Percentiles rank a stretch among this genome's conserved stretches.
phyloP scores from a whole-genome alignment of 108 stramenopile species.

The Cyclotella choctawhatcheeana region DNA sequence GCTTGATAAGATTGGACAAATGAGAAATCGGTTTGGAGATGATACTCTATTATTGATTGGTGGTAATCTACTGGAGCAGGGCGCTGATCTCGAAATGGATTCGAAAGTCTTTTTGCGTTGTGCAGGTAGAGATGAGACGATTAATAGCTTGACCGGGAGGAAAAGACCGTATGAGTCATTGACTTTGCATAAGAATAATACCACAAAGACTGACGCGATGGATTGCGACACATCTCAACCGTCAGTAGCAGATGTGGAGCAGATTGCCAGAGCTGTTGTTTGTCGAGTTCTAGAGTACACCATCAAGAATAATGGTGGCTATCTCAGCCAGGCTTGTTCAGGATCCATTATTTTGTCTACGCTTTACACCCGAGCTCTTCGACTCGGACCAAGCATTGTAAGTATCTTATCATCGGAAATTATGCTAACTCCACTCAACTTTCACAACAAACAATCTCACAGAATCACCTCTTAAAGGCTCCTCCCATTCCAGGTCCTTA shows the following conservation, averaged over 20 bases:
- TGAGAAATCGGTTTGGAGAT: conserved; percentile 38
- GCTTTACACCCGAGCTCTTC: conserved; percentile 23
- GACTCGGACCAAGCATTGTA: conserved; percentile 28
- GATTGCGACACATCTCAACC: background rate
- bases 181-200: background rate
- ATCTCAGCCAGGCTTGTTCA: conserved; percentile 32
- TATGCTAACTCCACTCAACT: too few species aligned
- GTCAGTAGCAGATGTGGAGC: conserved; percentile 14
- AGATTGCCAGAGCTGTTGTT: conserved; percentile 12
- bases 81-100: conserved; percentile 33
- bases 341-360: conserved; percentile 23
- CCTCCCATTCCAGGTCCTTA: conserved; percentile 23
- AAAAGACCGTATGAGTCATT: background rate
- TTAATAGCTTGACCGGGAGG: conserved; percentile 7
- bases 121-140: conserved; percentile 29
- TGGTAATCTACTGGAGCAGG: conserved; percentile 29
- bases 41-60: conserved; percentile 36
- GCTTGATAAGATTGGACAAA: conserved; percentile 23
- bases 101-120: conserved; percentile 18
- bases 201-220: conserved; percentile 1
- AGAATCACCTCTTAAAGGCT: too few species aligned
- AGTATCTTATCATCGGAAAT: too few species aligned
- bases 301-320: conserved; percentile 31
- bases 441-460: too few species aligned
- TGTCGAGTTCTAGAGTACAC: conserved; percentile 28